A percentile compares a stretch with the other conserved stretches of the same genome.
Conservation (phyloP, 345 rosid species). For the Rhodomyrtus tomentosa region DNA sequence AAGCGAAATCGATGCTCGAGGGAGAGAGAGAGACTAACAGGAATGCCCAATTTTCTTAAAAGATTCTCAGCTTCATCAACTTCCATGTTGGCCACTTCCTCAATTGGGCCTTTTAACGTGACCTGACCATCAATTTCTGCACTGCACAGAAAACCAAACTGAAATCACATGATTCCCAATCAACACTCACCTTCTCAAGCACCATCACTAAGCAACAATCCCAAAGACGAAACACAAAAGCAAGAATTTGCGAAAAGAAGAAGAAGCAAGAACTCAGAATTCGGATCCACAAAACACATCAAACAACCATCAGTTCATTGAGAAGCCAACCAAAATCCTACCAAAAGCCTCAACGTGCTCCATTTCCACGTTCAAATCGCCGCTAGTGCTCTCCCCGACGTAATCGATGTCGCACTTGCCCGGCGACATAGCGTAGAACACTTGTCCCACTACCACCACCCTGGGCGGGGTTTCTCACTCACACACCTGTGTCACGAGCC, state of each 20-base stretch:
- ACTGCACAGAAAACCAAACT: slow-evolving; percentile 6
- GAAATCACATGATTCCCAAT: not conserved
- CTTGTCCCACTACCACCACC: slow-evolving; percentile 11
- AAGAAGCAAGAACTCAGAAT: not conserved
- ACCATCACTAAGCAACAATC: not conserved
- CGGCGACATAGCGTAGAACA: slow-evolving; percentile 65
- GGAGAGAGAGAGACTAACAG: not conserved
- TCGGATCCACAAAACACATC: not conserved
- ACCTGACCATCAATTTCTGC: slow-evolving; percentile 51
- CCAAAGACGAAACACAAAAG: not conserved
- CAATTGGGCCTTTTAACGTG: slow-evolving; percentile 74
- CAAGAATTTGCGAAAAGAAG: not conserved
- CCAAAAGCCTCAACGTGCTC: slow-evolving; percentile 55
- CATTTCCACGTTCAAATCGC: slow-evolving; percentile 75
- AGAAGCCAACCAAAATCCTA: not conserved
- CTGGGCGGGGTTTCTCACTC: not conserved
- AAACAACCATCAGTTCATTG: not conserved
- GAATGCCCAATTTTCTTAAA: slow-evolving; percentile 64
- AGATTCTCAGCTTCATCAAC: slow-evolving; percentile 61
- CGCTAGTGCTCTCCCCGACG: slow-evolving; percentile 86
- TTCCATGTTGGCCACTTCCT: slow-evolving; percentile 64
- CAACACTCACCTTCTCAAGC: not conserved
- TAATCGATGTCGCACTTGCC: slow-evolving; percentile 66
- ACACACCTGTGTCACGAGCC: not conserved
- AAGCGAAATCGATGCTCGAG: not conserved